phyloP scores from a whole-genome alignment of 352 stramenopile species.

The Phytopythium sindhum region DNA sequence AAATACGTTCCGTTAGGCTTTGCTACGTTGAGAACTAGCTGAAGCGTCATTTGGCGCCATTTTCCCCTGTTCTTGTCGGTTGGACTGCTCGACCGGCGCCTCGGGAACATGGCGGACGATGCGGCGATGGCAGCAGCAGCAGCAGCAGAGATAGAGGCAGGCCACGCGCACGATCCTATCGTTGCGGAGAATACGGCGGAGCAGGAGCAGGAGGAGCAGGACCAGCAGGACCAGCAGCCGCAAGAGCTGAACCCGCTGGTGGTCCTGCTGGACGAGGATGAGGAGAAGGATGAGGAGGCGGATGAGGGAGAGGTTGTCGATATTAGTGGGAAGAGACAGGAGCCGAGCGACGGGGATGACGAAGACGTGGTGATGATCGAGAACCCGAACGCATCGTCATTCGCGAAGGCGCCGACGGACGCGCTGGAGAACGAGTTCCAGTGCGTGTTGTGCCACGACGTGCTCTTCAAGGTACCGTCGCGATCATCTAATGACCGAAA shows the following conservation, averaged over 20 bases:
- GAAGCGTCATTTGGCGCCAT: conserved; percentile 1
- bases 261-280: not conserved
- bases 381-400: not conserved
- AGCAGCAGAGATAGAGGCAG: not conserved
- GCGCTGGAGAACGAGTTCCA: conserved; percentile 39
- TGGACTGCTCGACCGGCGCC: not conserved
- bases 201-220: not conserved
- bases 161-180: not conserved
- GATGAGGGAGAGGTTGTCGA: not conserved
- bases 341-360: conserved; percentile 6
- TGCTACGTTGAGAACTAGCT: no score
- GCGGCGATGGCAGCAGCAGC: not conserved
- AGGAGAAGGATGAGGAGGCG: not conserved
- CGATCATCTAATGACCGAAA: not conserved
- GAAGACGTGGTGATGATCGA: conserved; percentile 13
- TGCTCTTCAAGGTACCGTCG: conserved; percentile 40
- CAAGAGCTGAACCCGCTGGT: not conserved
- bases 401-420: conserved; percentile 12
- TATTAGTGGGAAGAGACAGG: conserved; percentile 6
- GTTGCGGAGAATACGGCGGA: not conserved
- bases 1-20: no score
- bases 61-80: not conserved
- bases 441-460: conserved; percentile 54
- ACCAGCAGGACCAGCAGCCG: not conserved
- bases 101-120: not conserved